Base-by-base conservation (phyloP, 176 grass and related monocot genomes). In the Pontederia crassipes region DNA sequence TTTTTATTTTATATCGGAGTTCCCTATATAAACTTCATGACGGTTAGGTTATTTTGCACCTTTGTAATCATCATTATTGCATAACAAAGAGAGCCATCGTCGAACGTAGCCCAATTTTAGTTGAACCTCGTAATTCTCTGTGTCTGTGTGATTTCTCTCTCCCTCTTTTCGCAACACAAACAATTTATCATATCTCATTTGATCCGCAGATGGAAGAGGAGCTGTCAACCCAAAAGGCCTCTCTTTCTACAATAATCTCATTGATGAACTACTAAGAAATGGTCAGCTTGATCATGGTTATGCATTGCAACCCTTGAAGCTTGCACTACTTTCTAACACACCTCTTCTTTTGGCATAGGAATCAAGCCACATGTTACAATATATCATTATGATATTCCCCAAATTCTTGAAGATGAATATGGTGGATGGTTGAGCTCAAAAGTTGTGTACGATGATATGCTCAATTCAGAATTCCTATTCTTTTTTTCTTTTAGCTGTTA, bases 381-480 rank as follows among this genome's bases (percentile, higher is more conserved):
- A 15, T 75, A 80, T 64, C 85, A 95, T 60, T 75, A 82, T 0
- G 89, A 95, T 72, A 75, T 85, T 49, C 89, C 89, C 15, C 73
- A 95, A 74, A 66, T 77, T 52, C 66, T 95, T 8, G 81, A 95
- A 60, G 89, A 95, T 72, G 79, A 89, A 58, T 95, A 95, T 57
- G 66, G 78, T 46, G 89, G 89, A 11, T 89, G 81, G 85, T 29
- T 85, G 10, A 95, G 89, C 65, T 73, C 76, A n/a, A 74, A 83
- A 68, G 61, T 89, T 68, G 82, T 95, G 89, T 95, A 95, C 3
- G 32, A 4, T 40, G 32, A 7, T 7, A 40, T 40, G 4, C 6
- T 40, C 32, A 40, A 7, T 40, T 40, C 32, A 40, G 32, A 82
- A 75, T 4, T n/a, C 13, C n/a, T 10, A n/a, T n/a, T n/a, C 62